Conservation (phyloP, 2,329 filamentous ascomycete genomes). For the Coniochaeta sp. region DNA sequence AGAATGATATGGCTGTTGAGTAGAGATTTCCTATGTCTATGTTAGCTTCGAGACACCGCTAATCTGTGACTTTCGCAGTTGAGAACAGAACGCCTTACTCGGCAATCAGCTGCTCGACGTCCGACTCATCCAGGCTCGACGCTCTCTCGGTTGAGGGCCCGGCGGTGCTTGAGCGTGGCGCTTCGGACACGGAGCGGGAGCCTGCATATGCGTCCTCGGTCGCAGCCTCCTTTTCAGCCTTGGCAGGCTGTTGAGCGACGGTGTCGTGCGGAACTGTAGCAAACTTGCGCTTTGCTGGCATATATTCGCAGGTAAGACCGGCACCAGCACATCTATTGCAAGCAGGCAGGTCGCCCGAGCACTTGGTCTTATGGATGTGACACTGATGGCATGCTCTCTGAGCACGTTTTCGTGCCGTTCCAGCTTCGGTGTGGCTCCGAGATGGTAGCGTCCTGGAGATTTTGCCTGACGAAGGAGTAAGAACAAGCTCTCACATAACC, state of each 20-base stretch:
- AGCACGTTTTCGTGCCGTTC: constrained; percentile 31
- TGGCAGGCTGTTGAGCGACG: not conserved
- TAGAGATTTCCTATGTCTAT: constrained; percentile 19
- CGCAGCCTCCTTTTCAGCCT: not conserved
- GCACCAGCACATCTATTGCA: constrained; percentile 29
- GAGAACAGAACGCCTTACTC: not conserved
- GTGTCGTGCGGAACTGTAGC: constrained; percentile 18
- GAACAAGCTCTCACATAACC: not conserved
- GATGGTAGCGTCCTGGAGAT: constrained; percentile 30
- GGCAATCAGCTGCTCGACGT: constrained; percentile 2
- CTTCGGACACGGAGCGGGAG: not conserved
- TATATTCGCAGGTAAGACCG: constrained; percentile 31
- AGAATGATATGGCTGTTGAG: constrained; percentile 25
- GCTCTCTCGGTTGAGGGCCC: not conserved
- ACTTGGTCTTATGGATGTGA: constrained; percentile 34
- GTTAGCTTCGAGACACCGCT: not conserved
- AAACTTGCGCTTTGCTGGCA: constrained; percentile 29
- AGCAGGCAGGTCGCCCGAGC: constrained; percentile 30
- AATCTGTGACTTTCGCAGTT: no score
- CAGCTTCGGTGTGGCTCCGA: constrained; percentile 32
- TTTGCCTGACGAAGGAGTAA: constrained; percentile 13
- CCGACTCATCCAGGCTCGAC: not conserved
- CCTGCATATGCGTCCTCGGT: constrained; percentile 1
- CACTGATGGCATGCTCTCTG: constrained; percentile 34
- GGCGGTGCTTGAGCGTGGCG: not conserved